Percentiles rank a stretch among this genome's conserved stretches.
phyloP scores from a whole-genome alignment of 2,329 filamentous ascomycete genomes.

The Berkeleyomyces rouxiae region DNA sequence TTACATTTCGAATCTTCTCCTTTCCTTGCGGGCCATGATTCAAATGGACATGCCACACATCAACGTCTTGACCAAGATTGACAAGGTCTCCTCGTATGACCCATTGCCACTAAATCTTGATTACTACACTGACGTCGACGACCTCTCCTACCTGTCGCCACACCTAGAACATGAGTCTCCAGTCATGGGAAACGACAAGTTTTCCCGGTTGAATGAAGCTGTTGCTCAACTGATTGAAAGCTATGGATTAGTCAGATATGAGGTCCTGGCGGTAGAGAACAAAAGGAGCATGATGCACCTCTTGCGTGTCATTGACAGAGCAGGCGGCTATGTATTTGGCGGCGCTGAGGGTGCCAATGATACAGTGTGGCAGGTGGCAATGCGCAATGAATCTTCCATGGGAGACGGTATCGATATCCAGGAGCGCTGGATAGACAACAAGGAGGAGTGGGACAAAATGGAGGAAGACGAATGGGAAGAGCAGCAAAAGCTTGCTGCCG shows the following conservation, averaged over 20 bases:
- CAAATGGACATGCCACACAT: slow-evolving; percentile 94
- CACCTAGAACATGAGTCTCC: slow-evolving; percentile 65
- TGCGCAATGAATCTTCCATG: slow-evolving; percentile 56
- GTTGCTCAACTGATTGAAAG: slow-evolving; percentile 76
- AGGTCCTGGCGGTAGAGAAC: slow-evolving; percentile 89
- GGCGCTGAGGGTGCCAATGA: slow-evolving; percentile 84
- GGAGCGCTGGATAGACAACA: slow-evolving; percentile 85
- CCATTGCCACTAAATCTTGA: slow-evolving; percentile 88
- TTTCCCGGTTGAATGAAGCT: slow-evolving; percentile 67
- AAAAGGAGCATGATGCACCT: slow-evolving; percentile 94
- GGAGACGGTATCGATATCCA: slow-evolving; percentile 83
- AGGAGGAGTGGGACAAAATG: slow-evolving; percentile 69
- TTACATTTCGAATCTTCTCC: slow-evolving; percentile 84
- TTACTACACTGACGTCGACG: slow-evolving; percentile 94
- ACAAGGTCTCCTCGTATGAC: slow-evolving; percentile 74
- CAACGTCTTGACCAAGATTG: slow-evolving; percentile 94
- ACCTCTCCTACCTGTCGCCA: slow-evolving; percentile 69
- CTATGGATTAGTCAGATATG: slow-evolving; percentile 79
- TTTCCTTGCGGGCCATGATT: slow-evolving; percentile 89
- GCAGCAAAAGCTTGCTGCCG: slow-evolving; percentile 38
- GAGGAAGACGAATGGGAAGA: slow-evolving; percentile 63
- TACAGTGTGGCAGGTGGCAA: slow-evolving; percentile 91
- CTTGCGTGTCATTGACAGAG: slow-evolving; percentile 75
- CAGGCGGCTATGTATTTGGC: slow-evolving; percentile 85
- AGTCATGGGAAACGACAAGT: slow-evolving; percentile 54